Evolutionary conservation across 2,329 filamentous ascomycete genomes (phyloP), one percentile per base, ranked within the genome.

Genomic region (Neoarthrinium moseri): DNA sequence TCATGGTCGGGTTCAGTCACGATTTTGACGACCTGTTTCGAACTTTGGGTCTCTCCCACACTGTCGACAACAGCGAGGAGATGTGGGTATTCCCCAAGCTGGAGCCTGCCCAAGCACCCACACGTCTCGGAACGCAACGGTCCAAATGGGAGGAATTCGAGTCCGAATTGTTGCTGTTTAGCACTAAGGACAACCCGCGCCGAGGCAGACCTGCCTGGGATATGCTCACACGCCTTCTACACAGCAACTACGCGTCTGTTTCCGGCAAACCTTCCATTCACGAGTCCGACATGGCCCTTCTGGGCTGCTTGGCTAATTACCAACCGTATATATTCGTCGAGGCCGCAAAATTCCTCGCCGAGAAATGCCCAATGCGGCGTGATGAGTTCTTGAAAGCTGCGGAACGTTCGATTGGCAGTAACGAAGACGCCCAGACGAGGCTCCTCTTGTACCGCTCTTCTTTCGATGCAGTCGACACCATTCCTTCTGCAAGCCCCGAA

Each of bases 1-100:
- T 81, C 45, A 63, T 65, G 21, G 72, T 80, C 2, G 66, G 78
- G 6, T 81, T 82, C 46, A 75, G 77, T 0, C 66, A 67, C 4
- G 70, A 73, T 4, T 76, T 75, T 41, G 71, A 74, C 36, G 56
- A 61, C 18, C 66, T 82, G 11, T 77, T 81, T 52, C 63, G 61
- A 12, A 67, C 68, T 11, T 62, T 83, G 4, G 76, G 73, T 10
- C 81, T 80, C 36, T 52, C 63, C 3, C 44, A 60, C 2, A 34
- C 18, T 5, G 60, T 68, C 2, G 61, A 62, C 7, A 65, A 70
- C 13, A 69, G 61, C 2, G 66, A 75, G 3, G 64, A 69, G 11
- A 71, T 62, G 48, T 67, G 61, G 64, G 57, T 52, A 15, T 59
- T 58, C 58, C 45, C 62, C 52, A 12, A 54, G 46, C 47, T 61